Base-by-base conservation (phyloP, 768 basidiomycete species). In the Panaeolus cyanescens region DNA sequence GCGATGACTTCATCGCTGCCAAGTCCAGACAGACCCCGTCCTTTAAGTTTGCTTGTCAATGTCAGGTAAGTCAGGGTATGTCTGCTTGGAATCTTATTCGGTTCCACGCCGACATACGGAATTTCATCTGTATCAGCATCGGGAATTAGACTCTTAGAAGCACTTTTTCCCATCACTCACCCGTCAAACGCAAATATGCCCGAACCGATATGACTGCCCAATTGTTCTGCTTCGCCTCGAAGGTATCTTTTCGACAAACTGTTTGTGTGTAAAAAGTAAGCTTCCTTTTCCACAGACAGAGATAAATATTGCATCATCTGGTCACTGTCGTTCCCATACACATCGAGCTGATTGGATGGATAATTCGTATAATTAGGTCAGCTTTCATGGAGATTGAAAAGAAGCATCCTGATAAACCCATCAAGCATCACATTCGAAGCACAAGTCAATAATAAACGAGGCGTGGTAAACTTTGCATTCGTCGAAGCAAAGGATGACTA, bases 261-360 rank as follows among this genome's bases (percentile, higher is more conserved):
- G 10, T 28, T 25, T 50, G 25, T 22, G 22, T 13, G 25, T 50
- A 6, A n/a, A n/a, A n/a, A 13, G 45, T 50, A 6, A 15, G 19
- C 22, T 50, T 50, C 25, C n/a, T 50, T 50, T 50, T n/a, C n/a
- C 45, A 28, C 59, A 61, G 57, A 59, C 39, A 57, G 37, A 55
- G 64, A 56, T 45, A 54, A 34, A 45, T 57, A 56, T 62, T 62
- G 59, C 40, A 58, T 59, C 58, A 55, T 58, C n/a, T 56, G 60
- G 54, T n/a, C 55, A 58, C 40, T 50, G 56, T 58, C 50, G 13
- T 50, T 45, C 33, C 33, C 54, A 50, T 37, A 58, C 39, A 40
- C 58, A 45, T 28, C 39, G 50, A 32, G 32, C 56, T 55, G 56
- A 62, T 57, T 57, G 45, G 56, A 54, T 31, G 56, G 40, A 13